These are phyloP conservation scores for Aspergillus neoniger DNA, from an alignment of 2,329 filamentous ascomycete genomes.

Conservation along the genomic window DNA sequence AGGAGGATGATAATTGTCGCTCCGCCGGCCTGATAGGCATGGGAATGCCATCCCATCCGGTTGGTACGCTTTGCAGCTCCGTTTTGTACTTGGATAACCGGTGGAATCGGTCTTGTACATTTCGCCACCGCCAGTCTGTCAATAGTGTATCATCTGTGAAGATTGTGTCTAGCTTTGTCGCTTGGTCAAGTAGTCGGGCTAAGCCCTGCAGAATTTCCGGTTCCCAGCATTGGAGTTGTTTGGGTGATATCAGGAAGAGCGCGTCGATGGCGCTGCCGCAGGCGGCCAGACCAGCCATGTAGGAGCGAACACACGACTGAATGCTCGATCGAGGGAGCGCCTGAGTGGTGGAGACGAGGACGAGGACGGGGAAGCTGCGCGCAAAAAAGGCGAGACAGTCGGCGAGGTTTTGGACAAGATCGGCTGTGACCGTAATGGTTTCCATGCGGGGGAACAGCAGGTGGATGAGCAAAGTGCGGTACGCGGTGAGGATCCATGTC, in stretches of 20 bases:
- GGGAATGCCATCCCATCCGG: not conserved
- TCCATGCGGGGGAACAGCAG: conserved; percentile 1
- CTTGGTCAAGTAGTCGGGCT: not conserved
- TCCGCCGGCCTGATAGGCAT: too few relatives aligned
- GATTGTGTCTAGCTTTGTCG: not conserved
- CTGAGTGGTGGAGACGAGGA: not conserved
- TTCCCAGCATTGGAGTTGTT: not conserved
- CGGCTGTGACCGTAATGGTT: not conserved
- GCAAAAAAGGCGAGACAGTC: not conserved
- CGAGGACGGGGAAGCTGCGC: not conserved
- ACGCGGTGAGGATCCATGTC: not conserved
- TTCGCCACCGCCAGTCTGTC: not conserved
- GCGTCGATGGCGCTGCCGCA: conserved; percentile 2
- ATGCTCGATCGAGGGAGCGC: not conserved
- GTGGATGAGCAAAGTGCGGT: not conserved
- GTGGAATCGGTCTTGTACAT: not conserved
- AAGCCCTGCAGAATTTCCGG: not conserved
- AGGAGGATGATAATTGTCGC: too few relatives aligned
- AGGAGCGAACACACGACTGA: not conserved
- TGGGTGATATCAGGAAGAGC: not conserved
- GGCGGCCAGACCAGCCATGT: not conserved
- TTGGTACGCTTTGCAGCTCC: not conserved
- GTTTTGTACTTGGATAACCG: not conserved
- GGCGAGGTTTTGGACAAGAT: not conserved
- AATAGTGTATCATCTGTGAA: not conserved